Percentiles rank a stretch among this genome's conserved stretches.
These are phyloP conservation scores for Metschnikowia continentalis DNA, from an alignment of 805 yeast species.

Conservation along the genomic window DNA sequence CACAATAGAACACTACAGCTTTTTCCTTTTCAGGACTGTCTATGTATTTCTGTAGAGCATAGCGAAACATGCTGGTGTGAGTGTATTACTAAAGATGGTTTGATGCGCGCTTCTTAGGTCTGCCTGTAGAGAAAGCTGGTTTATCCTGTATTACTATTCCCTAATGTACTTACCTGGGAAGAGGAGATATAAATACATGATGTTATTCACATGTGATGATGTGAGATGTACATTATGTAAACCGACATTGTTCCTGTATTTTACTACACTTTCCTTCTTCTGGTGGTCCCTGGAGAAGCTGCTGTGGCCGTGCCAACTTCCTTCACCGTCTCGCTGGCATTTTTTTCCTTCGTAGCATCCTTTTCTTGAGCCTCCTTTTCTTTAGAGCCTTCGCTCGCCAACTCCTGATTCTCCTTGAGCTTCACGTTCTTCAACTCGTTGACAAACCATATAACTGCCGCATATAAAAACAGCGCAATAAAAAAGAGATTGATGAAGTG, in stretches of 20 bases:
- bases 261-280: slow-evolving; percentile 13
- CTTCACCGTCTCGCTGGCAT: background rate
- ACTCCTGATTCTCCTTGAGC: slow-evolving; percentile 41
- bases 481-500: slow-evolving; percentile 59
- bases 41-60: slow-evolving; percentile 48
- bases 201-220: too few species aligned
- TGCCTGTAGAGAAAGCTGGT: background rate
- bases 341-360: background rate
- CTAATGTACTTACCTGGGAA: too few species aligned
- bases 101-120: background rate
- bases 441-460: slow-evolving; percentile 83
- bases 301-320: background rate
- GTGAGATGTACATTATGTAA: too few species aligned
- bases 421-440: slow-evolving; percentile 53
- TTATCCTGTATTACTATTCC: background rate
- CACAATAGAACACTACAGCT: slow-evolving; percentile 45
- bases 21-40: slow-evolving; percentile 40
- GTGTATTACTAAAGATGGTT: background rate
- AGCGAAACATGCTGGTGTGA: slow-evolving; percentile 41
- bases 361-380: background rate
- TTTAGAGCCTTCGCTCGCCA: slow-evolving; percentile 23
- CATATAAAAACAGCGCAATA: slow-evolving; percentile 68
- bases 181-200: too few species aligned
- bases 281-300: slow-evolving; percentile 3
- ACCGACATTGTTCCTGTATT: background rate